phyloP scores from a whole-genome alignment of 2,329 filamentous ascomycete species.

The Tolypocladium amazonense region DNA sequence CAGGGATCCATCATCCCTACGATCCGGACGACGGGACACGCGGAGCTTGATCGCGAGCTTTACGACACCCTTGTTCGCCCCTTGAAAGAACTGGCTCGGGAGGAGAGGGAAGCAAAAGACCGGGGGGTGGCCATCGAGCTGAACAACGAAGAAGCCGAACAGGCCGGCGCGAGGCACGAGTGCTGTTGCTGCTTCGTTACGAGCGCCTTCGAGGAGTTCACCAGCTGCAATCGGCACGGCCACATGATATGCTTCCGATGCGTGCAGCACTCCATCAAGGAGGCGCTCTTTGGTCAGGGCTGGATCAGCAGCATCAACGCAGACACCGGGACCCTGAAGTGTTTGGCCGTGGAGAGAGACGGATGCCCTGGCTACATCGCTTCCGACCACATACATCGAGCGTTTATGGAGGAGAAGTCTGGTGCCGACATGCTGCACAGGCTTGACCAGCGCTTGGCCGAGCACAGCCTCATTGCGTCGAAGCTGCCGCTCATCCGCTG shows the following conservation, averaged over 20 bases:
- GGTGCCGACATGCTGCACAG: slow-evolving; percentile 62
- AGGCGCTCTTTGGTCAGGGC: slow-evolving; percentile 87
- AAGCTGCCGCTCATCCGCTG: slow-evolving; percentile 70
- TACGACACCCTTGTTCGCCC: slow-evolving; percentile 47
- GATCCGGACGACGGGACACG: slow-evolving; percentile 54
- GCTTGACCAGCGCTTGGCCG: slow-evolving; percentile 69
- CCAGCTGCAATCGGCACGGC: slow-evolving; percentile 55
- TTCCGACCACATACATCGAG: slow-evolving; percentile 57
- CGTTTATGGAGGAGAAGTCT: slow-evolving; percentile 58
- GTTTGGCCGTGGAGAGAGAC: slow-evolving; percentile 62
- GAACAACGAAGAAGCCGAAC: slow-evolving; percentile 50
- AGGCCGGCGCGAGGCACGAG: slow-evolving; percentile 47
- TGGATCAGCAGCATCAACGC: slow-evolving; percentile 74
- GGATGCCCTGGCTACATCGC: slow-evolving; percentile 70
- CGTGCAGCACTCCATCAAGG: slow-evolving; percentile 69
- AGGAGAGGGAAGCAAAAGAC: slow-evolving; percentile 39
- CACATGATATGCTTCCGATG: slow-evolving; percentile 77
- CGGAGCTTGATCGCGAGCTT: slow-evolving; percentile 53
- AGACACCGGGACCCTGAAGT: slow-evolving; percentile 63
- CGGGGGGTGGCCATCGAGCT: slow-evolving; percentile 39
- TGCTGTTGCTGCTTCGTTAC: slow-evolving; percentile 72
- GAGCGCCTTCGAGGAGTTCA: slow-evolving; percentile 61
- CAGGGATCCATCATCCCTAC: slow-evolving; percentile 47
- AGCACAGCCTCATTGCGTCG: slow-evolving; percentile 64
- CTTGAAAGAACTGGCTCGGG: slow-evolving; percentile 32